Evolutionary conservation across 2,329 filamentous ascomycete species (phyloP).

Genomic region (Arthroderma sp.): DNA sequence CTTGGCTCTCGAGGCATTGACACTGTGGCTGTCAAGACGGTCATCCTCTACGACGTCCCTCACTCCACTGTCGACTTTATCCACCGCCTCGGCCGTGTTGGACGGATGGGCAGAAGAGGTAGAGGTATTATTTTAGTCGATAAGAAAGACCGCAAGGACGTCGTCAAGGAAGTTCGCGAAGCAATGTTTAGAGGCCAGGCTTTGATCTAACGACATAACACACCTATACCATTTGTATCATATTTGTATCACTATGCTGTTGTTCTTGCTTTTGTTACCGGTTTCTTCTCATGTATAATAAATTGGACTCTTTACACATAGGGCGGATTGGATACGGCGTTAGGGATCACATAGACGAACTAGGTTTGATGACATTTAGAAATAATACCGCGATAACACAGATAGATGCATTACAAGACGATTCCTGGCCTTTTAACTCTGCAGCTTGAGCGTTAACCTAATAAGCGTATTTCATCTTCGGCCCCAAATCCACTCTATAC

Average conservation of each 20-base stretch:
- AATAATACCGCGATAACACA: too few species aligned
- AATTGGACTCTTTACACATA: not conserved
- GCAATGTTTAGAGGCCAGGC: conserved; percentile 76
- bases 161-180: conserved; percentile 82
- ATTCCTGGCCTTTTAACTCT: too few species aligned
- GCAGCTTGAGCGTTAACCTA: too few species aligned
- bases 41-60: conserved; percentile 93
- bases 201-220: conserved; percentile 42
- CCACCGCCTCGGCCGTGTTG: conserved; percentile 81
- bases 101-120: conserved; percentile 82
- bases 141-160: conserved; percentile 74
- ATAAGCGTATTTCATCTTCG: too few species aligned
- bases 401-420: too few species aligned
- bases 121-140: conserved; percentile 83
- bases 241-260: not conserved
- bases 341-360: too few species aligned
- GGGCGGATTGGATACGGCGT: too few species aligned
- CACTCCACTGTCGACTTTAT: conserved; percentile 98
- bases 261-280: not conserved
- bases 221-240: not conserved
- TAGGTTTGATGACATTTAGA: too few species aligned
- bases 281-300: conserved; percentile 1
- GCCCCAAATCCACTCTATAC: too few species aligned
- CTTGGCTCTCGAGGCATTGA: conserved; percentile 87
- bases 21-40: conserved; percentile 77